These are phyloP conservation scores for Pichia sp. DNA, from an alignment of 1,139 yeast genomes.

Conservation along the genomic window DNA sequence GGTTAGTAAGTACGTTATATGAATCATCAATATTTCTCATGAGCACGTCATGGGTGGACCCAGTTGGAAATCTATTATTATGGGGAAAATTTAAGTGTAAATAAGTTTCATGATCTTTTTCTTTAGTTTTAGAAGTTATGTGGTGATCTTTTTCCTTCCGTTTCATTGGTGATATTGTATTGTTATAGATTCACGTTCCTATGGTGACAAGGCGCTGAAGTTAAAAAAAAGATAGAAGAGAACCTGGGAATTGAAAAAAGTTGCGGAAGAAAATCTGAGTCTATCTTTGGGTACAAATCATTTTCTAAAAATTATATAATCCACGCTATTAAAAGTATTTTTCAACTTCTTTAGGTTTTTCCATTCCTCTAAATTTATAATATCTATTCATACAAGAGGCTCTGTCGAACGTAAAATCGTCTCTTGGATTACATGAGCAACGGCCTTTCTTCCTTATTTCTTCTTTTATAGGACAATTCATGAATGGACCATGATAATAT, in stretches of 20 bases:
- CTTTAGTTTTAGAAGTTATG: too few relatives aligned
- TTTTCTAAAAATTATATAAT: too few relatives aligned
- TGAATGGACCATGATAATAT: slow-evolving; percentile 63
- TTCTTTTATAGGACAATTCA: slow-evolving; percentile 18
- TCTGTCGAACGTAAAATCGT: slow-evolving; percentile 13
- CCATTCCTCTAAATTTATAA: slow-evolving; percentile 9
- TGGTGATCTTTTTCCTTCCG: too few relatives aligned
- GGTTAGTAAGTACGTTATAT: too few relatives aligned
- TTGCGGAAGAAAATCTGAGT: too few relatives aligned
- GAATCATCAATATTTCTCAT: not conserved
- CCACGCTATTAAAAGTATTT: too few relatives aligned
- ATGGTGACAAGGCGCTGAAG: too few relatives aligned
- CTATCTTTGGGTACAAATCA: too few relatives aligned
- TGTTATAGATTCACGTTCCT: too few relatives aligned
- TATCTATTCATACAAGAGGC: slow-evolving; percentile 14
- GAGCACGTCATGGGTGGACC: not conserved
- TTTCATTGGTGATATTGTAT: too few relatives aligned
- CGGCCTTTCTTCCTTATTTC: slow-evolving; percentile 14
- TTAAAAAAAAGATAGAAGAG: not conserved
- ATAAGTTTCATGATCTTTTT: too few relatives aligned
- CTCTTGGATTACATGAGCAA: slow-evolving; percentile 20
- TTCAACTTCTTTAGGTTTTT: slow-evolving; percentile 10
- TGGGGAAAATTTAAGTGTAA: too few relatives aligned
- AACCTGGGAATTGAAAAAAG: not conserved
- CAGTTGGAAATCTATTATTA: not conserved